Evolutionary conservation across 179 eudicot species (phyloP).

Genomic region (Drosera spatulata): DNA sequence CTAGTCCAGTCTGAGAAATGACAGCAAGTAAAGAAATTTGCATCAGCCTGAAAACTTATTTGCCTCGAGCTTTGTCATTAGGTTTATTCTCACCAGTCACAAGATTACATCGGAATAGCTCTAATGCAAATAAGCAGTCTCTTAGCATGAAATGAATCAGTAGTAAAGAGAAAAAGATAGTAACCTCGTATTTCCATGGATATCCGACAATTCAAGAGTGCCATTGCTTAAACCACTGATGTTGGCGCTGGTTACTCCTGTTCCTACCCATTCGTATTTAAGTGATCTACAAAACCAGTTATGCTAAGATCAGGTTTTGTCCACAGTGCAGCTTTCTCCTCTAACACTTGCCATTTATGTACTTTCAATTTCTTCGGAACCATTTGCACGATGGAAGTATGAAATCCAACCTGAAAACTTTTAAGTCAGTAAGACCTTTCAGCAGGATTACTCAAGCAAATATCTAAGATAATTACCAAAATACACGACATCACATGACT

Average conservation of each 20-base stretch:
- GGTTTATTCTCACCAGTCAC: too few species aligned
- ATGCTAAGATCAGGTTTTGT: slow-evolving; percentile 54
- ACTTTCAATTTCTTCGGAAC: slow-evolving; percentile 54
- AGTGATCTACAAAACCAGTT: slow-evolving; percentile 78
- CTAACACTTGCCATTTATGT: slow-evolving; percentile 61
- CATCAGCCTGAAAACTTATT: too few species aligned
- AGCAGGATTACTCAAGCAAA: too few species aligned
- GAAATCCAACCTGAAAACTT: slow-evolving; percentile 72
- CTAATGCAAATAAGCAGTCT: too few species aligned
- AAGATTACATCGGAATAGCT: too few species aligned
- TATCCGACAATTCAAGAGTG: slow-evolving; percentile 34
- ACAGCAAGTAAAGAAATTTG: slow-evolving; percentile 1
- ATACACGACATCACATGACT: slow-evolving; percentile 1
- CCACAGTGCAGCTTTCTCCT: slow-evolving; percentile 75
- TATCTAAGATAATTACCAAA: too few species aligned
- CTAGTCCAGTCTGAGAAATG: slow-evolving; percentile 55
- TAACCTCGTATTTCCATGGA: slow-evolving; percentile 79
- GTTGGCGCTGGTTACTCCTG: slow-evolving; percentile 68
- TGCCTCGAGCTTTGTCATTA: too few species aligned
- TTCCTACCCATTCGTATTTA: slow-evolving; percentile 93
- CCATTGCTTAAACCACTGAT: slow-evolving; percentile 48
- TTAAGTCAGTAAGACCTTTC: slow-evolving; percentile 1
- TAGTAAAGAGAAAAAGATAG: slow-evolving; percentile 2
- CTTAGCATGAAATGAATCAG: not conserved
- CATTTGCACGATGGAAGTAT: slow-evolving; percentile 64